Percentiles rank a stretch among this genome's conserved stretches.
These are phyloP conservation scores for Clavulina sp. DNA, from an alignment of 768 basidiomycete genomes.

Conservation along the genomic window DNA sequence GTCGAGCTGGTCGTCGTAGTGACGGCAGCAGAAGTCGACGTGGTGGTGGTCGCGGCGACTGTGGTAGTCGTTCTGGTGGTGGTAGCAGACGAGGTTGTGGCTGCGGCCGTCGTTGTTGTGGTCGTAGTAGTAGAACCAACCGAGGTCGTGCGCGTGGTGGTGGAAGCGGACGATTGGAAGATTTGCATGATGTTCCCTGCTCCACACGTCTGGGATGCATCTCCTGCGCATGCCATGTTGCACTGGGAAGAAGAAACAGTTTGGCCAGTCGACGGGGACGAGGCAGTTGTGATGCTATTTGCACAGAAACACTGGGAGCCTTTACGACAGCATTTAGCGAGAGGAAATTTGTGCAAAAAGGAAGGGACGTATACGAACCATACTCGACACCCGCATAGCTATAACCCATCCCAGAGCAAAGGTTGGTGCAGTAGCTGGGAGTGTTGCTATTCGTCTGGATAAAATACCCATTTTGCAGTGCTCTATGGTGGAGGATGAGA, in stretches of 20 bases:
- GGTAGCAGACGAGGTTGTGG: background rate
- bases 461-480: conserved; percentile 1
- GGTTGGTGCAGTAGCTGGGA: conserved; percentile 3
- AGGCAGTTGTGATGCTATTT: background rate
- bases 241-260: background rate
- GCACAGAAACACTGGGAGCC: conserved; percentile 7
- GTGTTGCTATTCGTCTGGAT: background rate
- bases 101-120: background rate
- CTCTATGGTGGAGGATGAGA: background rate
- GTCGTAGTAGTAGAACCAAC: background rate
- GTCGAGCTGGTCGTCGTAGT: too few relatives aligned
- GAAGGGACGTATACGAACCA: too few relatives aligned
- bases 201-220: background rate
- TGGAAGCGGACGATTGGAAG: background rate
- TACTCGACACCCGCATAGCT: conserved; percentile 9
- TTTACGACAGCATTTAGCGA: too few relatives aligned
- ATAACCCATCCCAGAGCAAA: background rate
- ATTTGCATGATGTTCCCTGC: background rate
- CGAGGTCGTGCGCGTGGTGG: conserved; percentile 1
- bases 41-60: too few relatives aligned
- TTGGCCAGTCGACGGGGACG: background rate
- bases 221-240: background rate
- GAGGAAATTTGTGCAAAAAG: too few relatives aligned
- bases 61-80: background rate
- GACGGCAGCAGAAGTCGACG: too few relatives aligned